These are phyloP conservation scores for Hortiboletus campestris DNA, from an alignment of 768 basidiomycete genomes.

Conservation along the genomic window DNA sequence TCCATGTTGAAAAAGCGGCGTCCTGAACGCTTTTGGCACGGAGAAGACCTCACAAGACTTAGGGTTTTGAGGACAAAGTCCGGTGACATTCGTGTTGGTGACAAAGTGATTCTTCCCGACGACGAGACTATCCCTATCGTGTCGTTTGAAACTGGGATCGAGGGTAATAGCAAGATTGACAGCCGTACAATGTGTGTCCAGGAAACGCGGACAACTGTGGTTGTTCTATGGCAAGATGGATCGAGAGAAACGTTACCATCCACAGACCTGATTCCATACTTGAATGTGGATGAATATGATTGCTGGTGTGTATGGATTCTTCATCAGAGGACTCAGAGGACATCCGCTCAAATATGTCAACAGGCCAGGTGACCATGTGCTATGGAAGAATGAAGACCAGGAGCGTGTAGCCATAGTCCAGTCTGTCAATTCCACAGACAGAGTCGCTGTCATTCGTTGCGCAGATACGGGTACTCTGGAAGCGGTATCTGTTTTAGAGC, in stretches of 20 bases:
- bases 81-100: slow-evolving; percentile 72
- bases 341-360: slow-evolving; percentile 8
- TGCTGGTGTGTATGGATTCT: slow-evolving; percentile 59
- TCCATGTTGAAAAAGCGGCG: slow-evolving; percentile 57
- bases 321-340: background rate
- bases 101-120: slow-evolving; percentile 63
- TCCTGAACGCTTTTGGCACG: slow-evolving; percentile 76
- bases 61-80: slow-evolving; percentile 59
- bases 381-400: slow-evolving; percentile 76
- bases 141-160: slow-evolving; percentile 54
- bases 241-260: slow-evolving; percentile 58
- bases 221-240: slow-evolving; percentile 89
- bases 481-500: slow-evolving; percentile 78
- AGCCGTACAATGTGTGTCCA: slow-evolving; percentile 62
- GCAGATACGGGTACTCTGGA: slow-evolving; percentile 54
- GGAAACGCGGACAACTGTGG: slow-evolving; percentile 66
- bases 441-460: slow-evolving; percentile 67
- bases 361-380: slow-evolving; percentile 90
- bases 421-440: slow-evolving; percentile 65
- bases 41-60: slow-evolving; percentile 59
- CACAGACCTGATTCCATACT: slow-evolving; percentile 71
- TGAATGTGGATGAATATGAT: slow-evolving; percentile 89
- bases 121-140: slow-evolving; percentile 49
- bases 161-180: slow-evolving; percentile 44
- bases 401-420: slow-evolving; percentile 73